phyloP scores from a whole-genome alignment of 345 rosid species.

The Acer negundo region DNA sequence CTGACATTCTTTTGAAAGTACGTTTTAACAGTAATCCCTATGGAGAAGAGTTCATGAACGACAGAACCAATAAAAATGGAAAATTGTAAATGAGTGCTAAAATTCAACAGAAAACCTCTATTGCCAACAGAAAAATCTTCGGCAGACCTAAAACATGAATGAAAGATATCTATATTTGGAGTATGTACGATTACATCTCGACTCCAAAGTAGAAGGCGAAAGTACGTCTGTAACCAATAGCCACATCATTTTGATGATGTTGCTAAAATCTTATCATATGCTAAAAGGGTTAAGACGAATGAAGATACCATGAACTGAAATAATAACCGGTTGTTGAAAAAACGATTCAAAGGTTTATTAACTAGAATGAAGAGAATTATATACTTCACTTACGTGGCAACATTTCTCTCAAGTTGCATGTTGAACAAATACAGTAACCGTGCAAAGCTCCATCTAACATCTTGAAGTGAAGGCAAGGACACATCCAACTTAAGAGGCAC shows the following conservation, averaged over 20 bases:
- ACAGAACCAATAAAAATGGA: background rate
- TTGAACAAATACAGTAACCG: constrained; percentile 83
- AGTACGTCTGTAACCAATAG: background rate
- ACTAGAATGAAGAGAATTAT: constrained; percentile 15
- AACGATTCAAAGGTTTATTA: background rate
- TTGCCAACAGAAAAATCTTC: background rate
- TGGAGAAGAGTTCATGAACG: background rate
- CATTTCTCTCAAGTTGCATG: constrained; percentile 85
- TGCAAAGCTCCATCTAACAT: constrained; percentile 69
- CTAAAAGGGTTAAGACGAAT: background rate
- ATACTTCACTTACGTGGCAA: constrained; percentile 74
- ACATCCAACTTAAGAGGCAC: constrained; percentile 74
- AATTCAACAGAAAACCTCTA: background rate
- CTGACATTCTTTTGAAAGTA: background rate
- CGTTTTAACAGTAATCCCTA: background rate
- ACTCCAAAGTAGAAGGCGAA: background rate
- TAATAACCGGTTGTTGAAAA: background rate
- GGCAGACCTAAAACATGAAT: background rate
- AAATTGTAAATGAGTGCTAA: background rate
- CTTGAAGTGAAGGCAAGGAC: constrained; percentile 68
- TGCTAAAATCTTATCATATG: background rate
- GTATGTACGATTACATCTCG: background rate
- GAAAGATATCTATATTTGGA: background rate
- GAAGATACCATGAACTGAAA: constrained; percentile 12
- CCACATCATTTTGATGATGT: constrained; percentile 11